These are phyloP conservation scores for Sphaerostilbella broomeana DNA, from an alignment of 2,329 filamentous ascomycete species.

Conservation along the genomic window DNA sequence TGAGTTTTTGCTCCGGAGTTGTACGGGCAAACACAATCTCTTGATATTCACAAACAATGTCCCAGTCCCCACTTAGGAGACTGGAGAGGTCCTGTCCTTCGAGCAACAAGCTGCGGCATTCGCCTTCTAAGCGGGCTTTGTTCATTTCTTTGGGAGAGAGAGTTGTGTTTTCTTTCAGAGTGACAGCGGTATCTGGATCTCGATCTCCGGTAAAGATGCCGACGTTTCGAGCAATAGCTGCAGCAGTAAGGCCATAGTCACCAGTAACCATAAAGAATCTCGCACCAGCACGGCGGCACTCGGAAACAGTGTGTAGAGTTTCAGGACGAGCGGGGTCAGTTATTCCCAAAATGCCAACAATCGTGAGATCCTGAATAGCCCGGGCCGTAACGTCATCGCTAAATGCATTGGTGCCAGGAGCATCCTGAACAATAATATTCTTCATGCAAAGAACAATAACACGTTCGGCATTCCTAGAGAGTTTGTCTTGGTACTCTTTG, in stretches of 20 bases:
- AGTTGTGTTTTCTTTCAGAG: constrained; percentile 15
- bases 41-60: constrained; percentile 41
- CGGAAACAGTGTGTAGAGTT: constrained; percentile 33
- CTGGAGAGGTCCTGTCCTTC: constrained; percentile 55
- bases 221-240: constrained; percentile 58
- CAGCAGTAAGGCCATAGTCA: constrained; percentile 50
- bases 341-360: constrained; percentile 47
- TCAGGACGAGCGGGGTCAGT: constrained; percentile 41
- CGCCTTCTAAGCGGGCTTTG: constrained; percentile 17
- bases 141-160: constrained; percentile 15
- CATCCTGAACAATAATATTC: constrained; percentile 28
- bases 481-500: constrained; percentile 31
- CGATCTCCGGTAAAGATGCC: constrained; percentile 52
- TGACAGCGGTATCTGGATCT: constrained; percentile 32
- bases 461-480: constrained; percentile 37
- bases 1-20: constrained; percentile 62
- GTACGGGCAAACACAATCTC: constrained; percentile 63
- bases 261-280: constrained; percentile 44
- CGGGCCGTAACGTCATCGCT: constrained; percentile 40
- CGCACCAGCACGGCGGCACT: constrained; percentile 38
- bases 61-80: constrained; percentile 43
- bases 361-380: constrained; percentile 36
- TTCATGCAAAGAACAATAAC: constrained; percentile 36
- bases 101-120: constrained; percentile 24
- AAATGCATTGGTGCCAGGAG: constrained; percentile 43